These are phyloP conservation scores for Fusarium papillatum DNA, from an alignment of 2,329 filamentous ascomycete species.

Conservation along the genomic window DNA sequence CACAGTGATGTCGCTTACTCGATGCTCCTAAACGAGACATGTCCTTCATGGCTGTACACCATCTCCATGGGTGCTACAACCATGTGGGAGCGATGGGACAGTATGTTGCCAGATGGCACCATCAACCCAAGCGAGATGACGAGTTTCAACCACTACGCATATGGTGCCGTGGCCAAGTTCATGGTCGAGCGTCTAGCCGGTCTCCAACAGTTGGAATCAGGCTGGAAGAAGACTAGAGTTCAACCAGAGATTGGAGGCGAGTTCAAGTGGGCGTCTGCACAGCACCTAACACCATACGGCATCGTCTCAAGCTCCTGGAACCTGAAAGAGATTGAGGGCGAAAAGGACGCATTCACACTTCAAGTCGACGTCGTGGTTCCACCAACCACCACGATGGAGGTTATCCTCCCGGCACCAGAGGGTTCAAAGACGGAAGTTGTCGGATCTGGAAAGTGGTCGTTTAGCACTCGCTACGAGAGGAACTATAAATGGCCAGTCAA, in stretches of 20 bases:
- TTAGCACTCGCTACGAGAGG: slow-evolving; percentile 3
- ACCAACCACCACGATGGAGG: slow-evolving; percentile 35
- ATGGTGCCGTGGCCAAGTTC: slow-evolving; percentile 55
- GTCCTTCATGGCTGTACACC: slow-evolving; percentile 55
- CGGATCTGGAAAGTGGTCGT: slow-evolving; percentile 35
- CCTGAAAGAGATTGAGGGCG: slow-evolving; percentile 20
- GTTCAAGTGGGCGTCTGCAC: slow-evolving; percentile 33
- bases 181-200: slow-evolving; percentile 48
- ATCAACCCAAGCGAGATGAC: slow-evolving; percentile 58
- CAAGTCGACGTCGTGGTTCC: slow-evolving; percentile 32
- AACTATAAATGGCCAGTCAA: slow-evolving; percentile 23
- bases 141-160: slow-evolving; percentile 57
- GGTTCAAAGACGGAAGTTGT: slow-evolving; percentile 21
- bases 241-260: slow-evolving; percentile 34
- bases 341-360: neutral
- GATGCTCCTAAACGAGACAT: slow-evolving; percentile 52
- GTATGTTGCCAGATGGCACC: slow-evolving; percentile 51
- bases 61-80: slow-evolving; percentile 56
- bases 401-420: slow-evolving; percentile 27
- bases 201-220: slow-evolving; percentile 33
- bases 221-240: slow-evolving; percentile 41
- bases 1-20: slow-evolving; percentile 47
- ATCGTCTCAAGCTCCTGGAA: slow-evolving; percentile 37
- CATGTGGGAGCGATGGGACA: slow-evolving; percentile 59
- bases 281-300: slow-evolving; percentile 41